phyloP scores from a whole-genome alignment of 768 basidiomycete species.

The Dentipellis fragilis region DNA sequence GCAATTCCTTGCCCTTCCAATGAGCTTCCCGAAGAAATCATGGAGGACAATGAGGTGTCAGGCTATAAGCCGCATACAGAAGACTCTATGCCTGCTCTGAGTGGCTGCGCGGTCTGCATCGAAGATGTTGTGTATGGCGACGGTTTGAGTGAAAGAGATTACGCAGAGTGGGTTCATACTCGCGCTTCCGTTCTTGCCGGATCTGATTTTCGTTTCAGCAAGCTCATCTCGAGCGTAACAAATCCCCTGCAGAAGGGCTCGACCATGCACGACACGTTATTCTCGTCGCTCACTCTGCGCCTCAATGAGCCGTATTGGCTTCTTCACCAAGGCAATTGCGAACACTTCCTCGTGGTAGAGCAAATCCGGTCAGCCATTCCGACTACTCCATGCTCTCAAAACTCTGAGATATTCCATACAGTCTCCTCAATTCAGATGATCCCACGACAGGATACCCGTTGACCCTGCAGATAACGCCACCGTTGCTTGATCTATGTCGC shows the following conservation, averaged over 20 bases:
- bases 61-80: conserved; percentile 21
- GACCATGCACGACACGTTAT: conserved; percentile 35
- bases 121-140: conserved; percentile 54
- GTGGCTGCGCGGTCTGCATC: conserved; percentile 47
- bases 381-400: neutral
- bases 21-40: conserved; percentile 35
- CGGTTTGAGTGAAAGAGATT: conserved; percentile 36
- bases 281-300: conserved; percentile 48
- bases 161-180: conserved; percentile 40
- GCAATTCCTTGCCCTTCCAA: conserved; percentile 55
- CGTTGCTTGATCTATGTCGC: conserved; percentile 52
- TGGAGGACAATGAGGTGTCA: conserved; percentile 20
- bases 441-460: conserved; percentile 53
- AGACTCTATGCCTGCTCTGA: conserved; percentile 9
- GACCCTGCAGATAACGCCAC: conserved; percentile 54
- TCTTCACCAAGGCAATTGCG: conserved; percentile 72
- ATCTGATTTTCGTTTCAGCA: conserved; percentile 25
- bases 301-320: conserved; percentile 76
- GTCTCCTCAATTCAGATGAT: conserved; percentile 52
- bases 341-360: conserved; percentile 68
- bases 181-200: neutral
- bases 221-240: conserved; percentile 31
- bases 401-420: conserved; percentile 19
- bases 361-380: conserved; percentile 48
- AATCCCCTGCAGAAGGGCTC: conserved; percentile 22